Evolutionary conservation across 192 early-diverging fungal genomes (phyloP).

Genomic region (Podila verticillata): DNA sequence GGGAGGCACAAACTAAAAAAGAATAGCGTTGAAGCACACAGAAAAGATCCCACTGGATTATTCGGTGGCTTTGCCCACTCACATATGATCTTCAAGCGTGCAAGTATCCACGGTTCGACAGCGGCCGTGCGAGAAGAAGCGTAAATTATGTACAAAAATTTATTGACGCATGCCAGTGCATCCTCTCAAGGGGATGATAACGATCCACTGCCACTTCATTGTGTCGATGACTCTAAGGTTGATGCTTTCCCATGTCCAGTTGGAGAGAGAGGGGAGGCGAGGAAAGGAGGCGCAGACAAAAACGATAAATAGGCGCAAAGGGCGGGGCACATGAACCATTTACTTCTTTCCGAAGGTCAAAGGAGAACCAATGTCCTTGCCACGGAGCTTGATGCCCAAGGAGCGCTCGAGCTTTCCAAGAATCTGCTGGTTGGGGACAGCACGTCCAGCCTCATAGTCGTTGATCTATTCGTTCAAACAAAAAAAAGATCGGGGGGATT

Average conservation of each 20-base stretch:
- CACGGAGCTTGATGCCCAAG: constrained; percentile 89
- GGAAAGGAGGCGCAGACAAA: not conserved
- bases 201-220: too few relatives aligned
- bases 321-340: not conserved
- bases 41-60: not conserved
- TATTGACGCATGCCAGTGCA: not conserved
- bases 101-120: not conserved
- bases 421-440: constrained; percentile 91
- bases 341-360: constrained; percentile 53
- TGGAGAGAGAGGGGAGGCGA: not conserved
- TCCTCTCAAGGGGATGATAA: too few relatives aligned
- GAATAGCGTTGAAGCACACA: not conserved
- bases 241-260: not conserved
- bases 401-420: constrained; percentile 89
- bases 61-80: not conserved
- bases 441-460: constrained; percentile 90
- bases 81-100: not conserved
- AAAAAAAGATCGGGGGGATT: constrained; percentile 4
- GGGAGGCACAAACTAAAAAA: not conserved
- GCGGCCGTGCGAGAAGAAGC: not conserved
- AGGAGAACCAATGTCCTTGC: constrained; percentile 65
- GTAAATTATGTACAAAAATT: not conserved
- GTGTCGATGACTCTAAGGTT: too few relatives aligned
- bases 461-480: constrained; percentile 61
- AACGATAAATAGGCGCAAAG: not conserved